Conservation (phyloP, 2,329 filamentous ascomycete species). For the Monilinia fructicola region DNA sequence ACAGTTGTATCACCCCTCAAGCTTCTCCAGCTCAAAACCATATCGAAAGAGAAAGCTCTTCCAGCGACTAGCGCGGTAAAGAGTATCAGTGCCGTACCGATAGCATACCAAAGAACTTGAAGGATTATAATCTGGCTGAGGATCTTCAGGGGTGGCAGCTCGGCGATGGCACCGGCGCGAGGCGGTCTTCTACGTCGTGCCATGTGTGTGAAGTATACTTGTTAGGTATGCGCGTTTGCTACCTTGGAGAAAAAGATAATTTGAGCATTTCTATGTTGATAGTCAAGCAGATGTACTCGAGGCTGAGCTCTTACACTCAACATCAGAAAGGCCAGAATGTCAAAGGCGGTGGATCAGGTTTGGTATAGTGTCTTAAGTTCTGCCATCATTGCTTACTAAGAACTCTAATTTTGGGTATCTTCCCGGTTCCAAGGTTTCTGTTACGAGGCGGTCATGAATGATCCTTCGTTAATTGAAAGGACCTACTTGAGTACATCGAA, state of each 20-base stretch:
- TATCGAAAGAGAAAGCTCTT: slow-evolving; percentile 55
- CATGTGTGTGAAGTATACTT: slow-evolving; percentile 28
- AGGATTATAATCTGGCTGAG: slow-evolving; percentile 64
- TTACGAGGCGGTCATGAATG: neutral
- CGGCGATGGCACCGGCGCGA: slow-evolving; percentile 63
- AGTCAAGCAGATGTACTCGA: slow-evolving; percentile 1
- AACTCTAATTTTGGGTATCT: neutral
- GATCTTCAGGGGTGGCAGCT: slow-evolving; percentile 67
- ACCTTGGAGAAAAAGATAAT: slow-evolving; percentile 1
- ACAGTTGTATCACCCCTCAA: slow-evolving; percentile 66
- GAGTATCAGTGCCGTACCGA: slow-evolving; percentile 60
- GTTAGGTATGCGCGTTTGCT: slow-evolving; percentile 19
- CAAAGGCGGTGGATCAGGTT: neutral
- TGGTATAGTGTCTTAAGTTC: neutral
- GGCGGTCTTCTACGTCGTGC: slow-evolving; percentile 58
- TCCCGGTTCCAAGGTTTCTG: neutral
- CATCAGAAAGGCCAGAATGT: slow-evolving; percentile 14
- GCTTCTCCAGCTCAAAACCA: slow-evolving; percentile 63
- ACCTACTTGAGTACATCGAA: neutral
- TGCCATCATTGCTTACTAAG: slow-evolving; percentile 11
- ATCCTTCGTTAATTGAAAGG: neutral
- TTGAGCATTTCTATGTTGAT: slow-evolving; percentile 15
- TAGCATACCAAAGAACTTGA: slow-evolving; percentile 63
- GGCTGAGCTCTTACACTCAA: neutral
- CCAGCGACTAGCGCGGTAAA: slow-evolving; percentile 68